These are phyloP conservation scores for Brassica juncea DNA, from an alignment of 345 rosid species.

Conservation along the genomic window DNA sequence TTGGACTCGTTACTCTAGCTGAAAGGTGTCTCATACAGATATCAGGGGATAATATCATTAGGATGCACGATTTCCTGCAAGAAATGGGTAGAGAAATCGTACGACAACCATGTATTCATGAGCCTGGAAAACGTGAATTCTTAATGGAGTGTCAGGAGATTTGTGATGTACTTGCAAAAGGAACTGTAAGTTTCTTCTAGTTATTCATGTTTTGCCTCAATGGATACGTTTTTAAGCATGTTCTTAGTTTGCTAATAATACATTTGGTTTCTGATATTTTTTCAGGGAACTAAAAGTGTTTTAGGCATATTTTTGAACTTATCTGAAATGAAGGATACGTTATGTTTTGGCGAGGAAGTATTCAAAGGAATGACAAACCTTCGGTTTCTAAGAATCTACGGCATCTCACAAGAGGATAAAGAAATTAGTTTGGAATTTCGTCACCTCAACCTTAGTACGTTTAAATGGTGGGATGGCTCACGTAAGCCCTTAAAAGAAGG, in stretches of 20 bases:
- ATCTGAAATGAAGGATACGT: neutral
- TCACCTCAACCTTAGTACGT: neutral
- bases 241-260: no score
- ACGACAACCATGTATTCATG: neutral
- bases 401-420: neutral
- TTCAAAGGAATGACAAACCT: neutral
- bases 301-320: neutral
- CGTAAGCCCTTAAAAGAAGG: neutral
- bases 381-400: conserved; percentile 1
- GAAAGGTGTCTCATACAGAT: conserved; percentile 6
- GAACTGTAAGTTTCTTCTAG: conserved; percentile 3
- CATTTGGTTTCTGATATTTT: neutral
- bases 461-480: neutral
- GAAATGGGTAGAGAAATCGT: neutral
- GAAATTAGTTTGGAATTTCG: neutral
- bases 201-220: neutral
- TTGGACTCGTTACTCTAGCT: neutral
- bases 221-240: no score
- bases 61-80: conserved; percentile 2
- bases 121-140: neutral
- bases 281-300: conserved; percentile 1
- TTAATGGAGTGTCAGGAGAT: conserved; percentile 2
- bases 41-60: conserved; percentile 1
- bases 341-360: neutral
- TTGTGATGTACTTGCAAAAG: neutral